Base-by-base conservation (phyloP, 1,284 basidiomycete genomes). In the Vanrija sp. region DNA sequence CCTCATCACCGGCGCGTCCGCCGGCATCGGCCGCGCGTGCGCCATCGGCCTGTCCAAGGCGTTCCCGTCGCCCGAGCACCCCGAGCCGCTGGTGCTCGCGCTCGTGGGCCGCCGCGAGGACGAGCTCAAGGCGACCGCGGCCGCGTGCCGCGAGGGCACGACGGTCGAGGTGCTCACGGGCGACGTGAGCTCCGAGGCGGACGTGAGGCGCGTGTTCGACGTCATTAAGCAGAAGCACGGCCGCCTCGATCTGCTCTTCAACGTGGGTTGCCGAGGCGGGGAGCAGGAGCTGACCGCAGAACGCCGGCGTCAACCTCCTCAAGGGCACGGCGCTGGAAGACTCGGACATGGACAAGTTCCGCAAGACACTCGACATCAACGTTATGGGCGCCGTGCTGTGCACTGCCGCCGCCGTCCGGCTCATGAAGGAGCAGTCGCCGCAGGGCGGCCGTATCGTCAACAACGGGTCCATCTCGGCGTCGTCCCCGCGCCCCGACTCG, bases 361-460 rank as follows among this genome's bases (percentile, higher is more conserved):
- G 81, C 51, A 77, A 79, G 14, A 83, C 88, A 43, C 72, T 90
- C 50, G 82, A 85, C 58, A 81, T 87, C 53, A 91, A 91, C 75
- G 77, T 91, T 46, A 75, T 84, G 48, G 88, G 83, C 1, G 79
- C 86, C 0, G 89, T 90, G 67, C 77, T 91, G 29, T 89, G 87
- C 70, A 86, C 87, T 0, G 81, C 85, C n/a, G 84, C 88, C 60
- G 89, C 89, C 7, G 80, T 89, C 65, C 81, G 76, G 54, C 73
- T 84, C 10, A 91, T 91, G 83, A 90, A 88, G 68, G 66, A 73
- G 0, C 88, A 91, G 68, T 70, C 74, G 0, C 89, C 89, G 3
- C 80, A 79, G 57, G 89, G 89, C 63, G 88, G 88, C 78, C 81
- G 87, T 14, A 88, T 92, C 64, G 86, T 91, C 75, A 91, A 91